phyloP scores from a whole-genome alignment of 225 moss, liverwort and hornwort species.

The Marchantia paleacea region DNA sequence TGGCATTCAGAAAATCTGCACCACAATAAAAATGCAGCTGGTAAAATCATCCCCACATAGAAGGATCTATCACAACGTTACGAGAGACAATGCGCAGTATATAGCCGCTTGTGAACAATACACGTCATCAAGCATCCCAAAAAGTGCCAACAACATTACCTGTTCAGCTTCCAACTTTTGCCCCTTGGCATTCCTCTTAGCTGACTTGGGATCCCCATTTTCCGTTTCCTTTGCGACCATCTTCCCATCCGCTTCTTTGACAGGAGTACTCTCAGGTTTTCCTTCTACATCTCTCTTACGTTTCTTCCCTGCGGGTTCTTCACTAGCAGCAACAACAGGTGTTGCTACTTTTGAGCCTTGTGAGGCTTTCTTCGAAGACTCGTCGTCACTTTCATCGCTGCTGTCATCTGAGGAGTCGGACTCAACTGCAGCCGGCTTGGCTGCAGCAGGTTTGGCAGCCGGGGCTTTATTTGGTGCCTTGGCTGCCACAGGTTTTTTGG shows the following conservation, averaged over 20 bases:
- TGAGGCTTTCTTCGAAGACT: neutral
- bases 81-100: neutral
- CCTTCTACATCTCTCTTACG: conserved; percentile 53
- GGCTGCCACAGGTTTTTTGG: neutral
- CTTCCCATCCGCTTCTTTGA: conserved; percentile 42
- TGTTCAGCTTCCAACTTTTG: conserved; percentile 39
- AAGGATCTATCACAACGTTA: neutral
- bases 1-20: neutral
- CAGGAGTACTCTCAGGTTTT: conserved; percentile 35
- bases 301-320: conserved; percentile 36
- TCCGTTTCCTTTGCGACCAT: conserved; percentile 31
- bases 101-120: neutral
- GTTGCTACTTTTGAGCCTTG: neutral
- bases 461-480: neutral
- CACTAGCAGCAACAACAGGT: conserved; percentile 1
- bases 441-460: neutral
- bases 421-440: neutral
- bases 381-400: conserved; percentile 9
- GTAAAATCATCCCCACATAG: neutral
- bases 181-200: conserved; percentile 31
- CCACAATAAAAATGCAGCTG: neutral
- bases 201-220: conserved; percentile 26
- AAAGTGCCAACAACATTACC: conserved; percentile 23
- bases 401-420: conserved; percentile 2
- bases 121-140: neutral